Percentiles rank a stretch among this genome's conserved stretches.
Evolutionary conservation across 2,329 filamentous ascomycete species (phyloP).

Genomic region (Tolypocladium album): DNA sequence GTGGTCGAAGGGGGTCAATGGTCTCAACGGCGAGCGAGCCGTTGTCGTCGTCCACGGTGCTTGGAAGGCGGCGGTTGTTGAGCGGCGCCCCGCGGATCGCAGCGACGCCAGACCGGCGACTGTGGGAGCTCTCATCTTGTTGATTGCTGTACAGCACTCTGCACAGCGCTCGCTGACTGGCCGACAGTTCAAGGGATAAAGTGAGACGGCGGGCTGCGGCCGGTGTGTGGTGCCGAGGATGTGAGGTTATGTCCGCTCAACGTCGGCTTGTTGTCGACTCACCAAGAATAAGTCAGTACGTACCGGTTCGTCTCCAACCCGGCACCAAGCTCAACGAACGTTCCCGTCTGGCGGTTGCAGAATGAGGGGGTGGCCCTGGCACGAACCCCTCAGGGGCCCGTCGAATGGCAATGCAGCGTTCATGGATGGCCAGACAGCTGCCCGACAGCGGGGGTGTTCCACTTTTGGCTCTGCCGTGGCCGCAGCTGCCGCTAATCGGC

Average conservation of each 20-base stretch:
- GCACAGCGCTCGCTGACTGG: not conserved
- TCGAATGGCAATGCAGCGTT: not conserved
- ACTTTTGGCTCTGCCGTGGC: not conserved
- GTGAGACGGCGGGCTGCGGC: not conserved
- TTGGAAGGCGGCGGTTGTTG: not conserved
- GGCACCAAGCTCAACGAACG: not conserved
- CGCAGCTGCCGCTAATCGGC: not conserved
- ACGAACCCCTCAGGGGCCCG: not conserved
- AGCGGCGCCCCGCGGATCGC: constrained; percentile 1
- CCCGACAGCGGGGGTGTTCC: not conserved
- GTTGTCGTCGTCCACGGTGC: constrained; percentile 3
- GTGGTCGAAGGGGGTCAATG: not conserved
- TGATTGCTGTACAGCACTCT: not conserved
- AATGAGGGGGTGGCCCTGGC: not conserved
- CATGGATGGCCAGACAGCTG: not conserved
- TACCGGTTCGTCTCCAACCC: not conserved
- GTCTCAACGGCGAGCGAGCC: not conserved
- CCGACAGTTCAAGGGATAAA: not conserved
- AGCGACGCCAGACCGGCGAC: constrained; percentile 2
- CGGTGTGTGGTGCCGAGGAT: not conserved
- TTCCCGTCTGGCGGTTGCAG: not conserved
- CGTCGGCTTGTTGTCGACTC: not conserved
- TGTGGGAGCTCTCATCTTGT: not conserved
- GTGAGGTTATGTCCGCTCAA: not conserved
- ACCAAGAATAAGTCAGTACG: not conserved